A percentile compares a stretch with the other conserved stretches of the same genome.
Conservation (phyloP, 805 yeast genomes). For the Yarrowia hollandica region DNA sequence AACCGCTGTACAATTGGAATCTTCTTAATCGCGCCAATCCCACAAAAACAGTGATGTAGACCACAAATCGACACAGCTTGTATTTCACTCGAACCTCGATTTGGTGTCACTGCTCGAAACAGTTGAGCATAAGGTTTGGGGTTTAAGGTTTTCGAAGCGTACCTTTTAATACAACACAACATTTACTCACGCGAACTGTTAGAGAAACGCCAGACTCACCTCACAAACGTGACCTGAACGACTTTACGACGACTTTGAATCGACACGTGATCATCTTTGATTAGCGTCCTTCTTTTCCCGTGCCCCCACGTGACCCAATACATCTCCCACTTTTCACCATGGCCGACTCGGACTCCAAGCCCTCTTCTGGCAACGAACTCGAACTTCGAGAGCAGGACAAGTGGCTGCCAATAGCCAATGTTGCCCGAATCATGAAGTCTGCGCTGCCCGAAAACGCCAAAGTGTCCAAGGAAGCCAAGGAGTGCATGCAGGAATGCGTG, state of each 20-base stretch:
- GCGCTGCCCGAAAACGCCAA: conserved; percentile 74
- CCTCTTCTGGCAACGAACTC: conserved; percentile 40
- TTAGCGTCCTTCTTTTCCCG: not conserved
- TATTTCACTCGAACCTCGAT: not conserved
- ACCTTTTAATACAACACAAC: conserved; percentile 24
- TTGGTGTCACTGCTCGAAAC: not conserved
- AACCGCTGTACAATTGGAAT: not conserved
- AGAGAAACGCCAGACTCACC: conserved; percentile 22
- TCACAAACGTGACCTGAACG: conserved; percentile 2
- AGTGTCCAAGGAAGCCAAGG: conserved; percentile 76
- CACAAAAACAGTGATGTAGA: too few relatives aligned
- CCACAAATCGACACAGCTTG: too few relatives aligned
- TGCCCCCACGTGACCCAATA: not conserved
- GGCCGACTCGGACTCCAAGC: conserved; percentile 29
- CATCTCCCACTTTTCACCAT: not conserved
- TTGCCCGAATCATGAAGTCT: conserved; percentile 70
- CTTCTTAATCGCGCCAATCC: too few relatives aligned
- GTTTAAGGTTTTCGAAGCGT: conserved; percentile 12
- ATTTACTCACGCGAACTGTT: conserved; percentile 25
- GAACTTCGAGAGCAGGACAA: conserved; percentile 62
- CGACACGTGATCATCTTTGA: conserved; percentile 8
- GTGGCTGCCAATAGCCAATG: conserved; percentile 64
- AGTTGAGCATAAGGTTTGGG: not conserved
- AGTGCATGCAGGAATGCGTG: conserved; percentile 72
- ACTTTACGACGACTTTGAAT: not conserved